Evolutionary conservation across 1,284 basidiomycete species (phyloP).

Genomic region (Vanrija humicola): DNA sequence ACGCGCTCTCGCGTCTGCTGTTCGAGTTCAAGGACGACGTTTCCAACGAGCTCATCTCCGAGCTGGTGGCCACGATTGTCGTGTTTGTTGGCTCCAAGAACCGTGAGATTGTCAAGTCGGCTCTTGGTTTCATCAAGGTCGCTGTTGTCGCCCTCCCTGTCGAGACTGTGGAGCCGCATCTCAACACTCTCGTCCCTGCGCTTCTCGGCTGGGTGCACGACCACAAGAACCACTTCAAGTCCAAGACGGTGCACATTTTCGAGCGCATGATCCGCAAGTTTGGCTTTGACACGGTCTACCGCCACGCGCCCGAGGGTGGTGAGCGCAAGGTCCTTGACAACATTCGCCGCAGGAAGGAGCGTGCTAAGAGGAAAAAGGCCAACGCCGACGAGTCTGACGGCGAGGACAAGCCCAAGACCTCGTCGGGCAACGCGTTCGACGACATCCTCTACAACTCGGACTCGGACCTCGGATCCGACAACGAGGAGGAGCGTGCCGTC

Average conservation of each 20-base stretch:
- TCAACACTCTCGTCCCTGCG: slow-evolving; percentile 74
- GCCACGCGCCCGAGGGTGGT: slow-evolving; percentile 54
- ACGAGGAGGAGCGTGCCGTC: slow-evolving; percentile 56
- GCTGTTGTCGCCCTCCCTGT: slow-evolving; percentile 76
- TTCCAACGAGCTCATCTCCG: slow-evolving; percentile 69
- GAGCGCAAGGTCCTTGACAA: slow-evolving; percentile 78
- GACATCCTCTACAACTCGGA: slow-evolving; percentile 93
- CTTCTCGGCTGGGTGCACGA: slow-evolving; percentile 90
- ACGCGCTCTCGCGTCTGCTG: slow-evolving; percentile 84
- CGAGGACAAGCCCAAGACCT: slow-evolving; percentile 51
- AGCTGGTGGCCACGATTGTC: slow-evolving; percentile 80
- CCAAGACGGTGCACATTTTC: slow-evolving; percentile 93
- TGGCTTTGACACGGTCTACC: slow-evolving; percentile 73
- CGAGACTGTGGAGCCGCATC: slow-evolving; percentile 68
- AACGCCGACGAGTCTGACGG: slow-evolving; percentile 50
- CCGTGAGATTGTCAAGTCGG: slow-evolving; percentile 95
- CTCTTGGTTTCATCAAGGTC: slow-evolving; percentile 93
- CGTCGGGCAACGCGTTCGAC: slow-evolving; percentile 83
- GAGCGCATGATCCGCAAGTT: slow-evolving; percentile 92
- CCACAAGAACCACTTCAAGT: slow-evolving; percentile 98
- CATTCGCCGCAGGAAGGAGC: slow-evolving; percentile 87
- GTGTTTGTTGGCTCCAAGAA: slow-evolving; percentile 90
- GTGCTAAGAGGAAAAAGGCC: slow-evolving; percentile 74
- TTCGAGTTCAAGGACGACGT: slow-evolving; percentile 93
- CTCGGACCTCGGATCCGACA: slow-evolving; percentile 72